phyloP scores from a whole-genome alignment of 768 basidiomycete genomes.

The Calocera viscosa region DNA sequence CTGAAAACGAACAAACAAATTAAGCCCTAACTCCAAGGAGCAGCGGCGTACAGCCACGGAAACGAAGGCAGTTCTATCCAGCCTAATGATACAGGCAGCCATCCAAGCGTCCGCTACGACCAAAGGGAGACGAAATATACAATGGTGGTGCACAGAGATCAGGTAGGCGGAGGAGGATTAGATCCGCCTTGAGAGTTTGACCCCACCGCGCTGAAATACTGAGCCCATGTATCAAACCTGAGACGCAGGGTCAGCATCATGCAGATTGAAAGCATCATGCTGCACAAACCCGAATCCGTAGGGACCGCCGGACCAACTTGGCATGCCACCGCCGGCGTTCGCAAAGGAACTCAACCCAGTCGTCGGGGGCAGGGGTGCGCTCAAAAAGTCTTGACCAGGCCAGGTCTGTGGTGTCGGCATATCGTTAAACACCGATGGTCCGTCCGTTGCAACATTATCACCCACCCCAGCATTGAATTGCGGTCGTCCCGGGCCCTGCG shows the following conservation, averaged over 20 bases:
- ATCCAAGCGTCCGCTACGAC: not conserved
- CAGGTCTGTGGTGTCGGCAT: not conserved
- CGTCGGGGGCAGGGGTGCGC: not conserved
- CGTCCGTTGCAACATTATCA: not conserved
- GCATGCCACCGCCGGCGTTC: not conserved
- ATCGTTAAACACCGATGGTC: not conserved
- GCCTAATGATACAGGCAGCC: not conserved
- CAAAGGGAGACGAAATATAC: not conserved
- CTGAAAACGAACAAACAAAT: not conserved
- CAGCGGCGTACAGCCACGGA: not conserved
- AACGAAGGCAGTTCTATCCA: not conserved
- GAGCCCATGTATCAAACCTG: constrained; percentile 3
- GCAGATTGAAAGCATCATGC: not conserved
- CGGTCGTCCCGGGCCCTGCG: not conserved
- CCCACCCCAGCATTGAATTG: not conserved
- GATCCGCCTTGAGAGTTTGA: not conserved
- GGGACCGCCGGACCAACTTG: not conserved
- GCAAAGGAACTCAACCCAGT: not conserved
- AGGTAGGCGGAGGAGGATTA: not conserved
- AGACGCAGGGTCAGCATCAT: not conserved
- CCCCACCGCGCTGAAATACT: not conserved
- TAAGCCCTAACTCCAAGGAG: constrained; percentile 1
- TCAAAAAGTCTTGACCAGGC: not conserved
- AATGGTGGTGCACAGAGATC: not conserved
- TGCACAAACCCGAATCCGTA: constrained; percentile 7